A percentile compares a stretch with the other conserved stretches of the same genome.
Evolutionary conservation across 2,329 filamentous ascomycete species (phyloP).

Genomic region (Bipolaris zeicola): DNA sequence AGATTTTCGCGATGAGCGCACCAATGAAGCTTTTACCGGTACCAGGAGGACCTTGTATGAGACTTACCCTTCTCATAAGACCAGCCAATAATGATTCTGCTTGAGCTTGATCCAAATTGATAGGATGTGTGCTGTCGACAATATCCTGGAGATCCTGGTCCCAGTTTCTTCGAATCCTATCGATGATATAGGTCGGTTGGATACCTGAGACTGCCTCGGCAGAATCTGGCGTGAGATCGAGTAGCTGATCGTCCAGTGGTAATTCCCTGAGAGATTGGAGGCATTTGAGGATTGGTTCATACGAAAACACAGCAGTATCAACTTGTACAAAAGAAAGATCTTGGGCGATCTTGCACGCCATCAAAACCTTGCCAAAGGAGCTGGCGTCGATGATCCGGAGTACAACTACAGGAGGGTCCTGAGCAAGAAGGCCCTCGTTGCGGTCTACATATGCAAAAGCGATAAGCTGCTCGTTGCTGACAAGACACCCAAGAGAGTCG

Average conservation of each 20-base stretch:
- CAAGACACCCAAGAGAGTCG: constrained; percentile 65
- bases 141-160: constrained; percentile 26
- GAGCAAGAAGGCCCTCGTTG: constrained; percentile 54
- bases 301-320: constrained; percentile 70
- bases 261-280: constrained; percentile 63
- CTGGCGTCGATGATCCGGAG: constrained; percentile 58
- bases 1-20: constrained; percentile 55
- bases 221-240: constrained; percentile 42
- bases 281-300: constrained; percentile 67
- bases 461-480: constrained; percentile 58
- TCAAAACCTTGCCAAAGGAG: constrained; percentile 56
- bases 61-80: constrained; percentile 59
- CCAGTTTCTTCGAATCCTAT: constrained; percentile 25
- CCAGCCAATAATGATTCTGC: constrained; percentile 61
- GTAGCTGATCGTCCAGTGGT: constrained; percentile 61
- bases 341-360: constrained; percentile 29
- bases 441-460: constrained; percentile 66
- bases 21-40: constrained; percentile 80
- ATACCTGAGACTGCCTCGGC: constrained; percentile 31
- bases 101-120: constrained; percentile 61
- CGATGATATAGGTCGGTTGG: constrained; percentile 30
- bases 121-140: constrained; percentile 23
- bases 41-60: constrained; percentile 72
- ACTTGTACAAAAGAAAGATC: constrained; percentile 62
- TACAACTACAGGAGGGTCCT: constrained; percentile 54